A percentile compares a stretch with the other conserved stretches of the same genome.
phyloP scores from a whole-genome alignment of 2,329 filamentous ascomycete genomes.

The Pseudocercospora musae region DNA sequence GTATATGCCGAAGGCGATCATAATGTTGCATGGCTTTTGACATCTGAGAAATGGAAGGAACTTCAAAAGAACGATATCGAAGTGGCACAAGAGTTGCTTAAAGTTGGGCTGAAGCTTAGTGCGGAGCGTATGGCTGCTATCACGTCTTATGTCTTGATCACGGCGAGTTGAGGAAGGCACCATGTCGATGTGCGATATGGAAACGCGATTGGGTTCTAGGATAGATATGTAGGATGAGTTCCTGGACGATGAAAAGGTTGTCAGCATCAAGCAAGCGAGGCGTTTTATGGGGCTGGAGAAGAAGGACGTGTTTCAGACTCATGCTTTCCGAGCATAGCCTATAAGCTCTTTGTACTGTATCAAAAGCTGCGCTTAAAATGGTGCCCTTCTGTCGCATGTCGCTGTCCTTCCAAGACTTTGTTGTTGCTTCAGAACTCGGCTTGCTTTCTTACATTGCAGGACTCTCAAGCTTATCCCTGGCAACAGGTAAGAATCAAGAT shows the following conservation, averaged over 20 bases:
- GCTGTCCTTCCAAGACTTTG: neutral
- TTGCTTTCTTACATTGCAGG: neutral
- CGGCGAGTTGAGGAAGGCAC: conserved; percentile 32
- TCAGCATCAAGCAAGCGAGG: neutral
- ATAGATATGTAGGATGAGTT: neutral
- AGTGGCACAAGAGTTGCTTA: conserved; percentile 78
- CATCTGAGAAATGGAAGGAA: conserved; percentile 65
- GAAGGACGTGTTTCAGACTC: neutral
- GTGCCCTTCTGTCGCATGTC: neutral
- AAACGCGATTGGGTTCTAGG: neutral
- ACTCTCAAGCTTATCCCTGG: neutral
- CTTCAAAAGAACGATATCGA: conserved; percentile 71
- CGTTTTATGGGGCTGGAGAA: neutral
- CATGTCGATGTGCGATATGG: neutral
- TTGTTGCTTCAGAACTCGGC: neutral
- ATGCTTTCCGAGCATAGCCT: neutral
- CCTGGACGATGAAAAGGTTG: neutral
- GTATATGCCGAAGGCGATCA: conserved; percentile 69
- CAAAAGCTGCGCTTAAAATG: neutral
- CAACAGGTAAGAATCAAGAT: neutral
- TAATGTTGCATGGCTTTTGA: conserved; percentile 73
- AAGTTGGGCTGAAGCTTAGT: conserved; percentile 86
- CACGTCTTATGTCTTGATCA: conserved; percentile 48
- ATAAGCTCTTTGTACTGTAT: neutral
- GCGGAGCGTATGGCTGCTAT: conserved; percentile 83